phyloP scores from a whole-genome alignment of 768 basidiomycete species.

The Amyloporia xantha region DNA sequence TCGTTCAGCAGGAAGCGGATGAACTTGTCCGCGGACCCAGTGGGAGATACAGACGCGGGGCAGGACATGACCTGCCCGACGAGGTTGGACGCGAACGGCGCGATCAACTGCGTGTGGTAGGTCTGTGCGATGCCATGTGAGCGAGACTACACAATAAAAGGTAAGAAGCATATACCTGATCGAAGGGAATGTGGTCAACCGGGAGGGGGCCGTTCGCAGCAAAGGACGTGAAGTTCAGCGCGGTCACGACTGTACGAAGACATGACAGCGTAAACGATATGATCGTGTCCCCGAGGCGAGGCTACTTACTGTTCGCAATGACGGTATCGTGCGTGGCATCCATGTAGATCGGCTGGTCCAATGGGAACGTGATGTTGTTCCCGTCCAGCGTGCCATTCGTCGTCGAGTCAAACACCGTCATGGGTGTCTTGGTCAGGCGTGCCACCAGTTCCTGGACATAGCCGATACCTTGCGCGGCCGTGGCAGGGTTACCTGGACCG shows the following conservation, averaged over 20 bases:
- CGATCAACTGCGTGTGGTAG: constrained; percentile 36
- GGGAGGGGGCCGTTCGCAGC: constrained; percentile 36
- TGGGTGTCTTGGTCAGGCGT: constrained; percentile 32
- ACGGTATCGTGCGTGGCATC: constrained; percentile 43
- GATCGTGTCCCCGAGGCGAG: background rate
- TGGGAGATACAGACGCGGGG: constrained; percentile 17
- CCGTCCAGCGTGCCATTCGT: constrained; percentile 42
- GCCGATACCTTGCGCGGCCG: constrained; percentile 33
- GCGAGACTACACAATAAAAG: too few species aligned
- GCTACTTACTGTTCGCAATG: constrained; percentile 29
- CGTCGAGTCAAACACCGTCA: constrained; percentile 34
- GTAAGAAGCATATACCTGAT: constrained; percentile 11
- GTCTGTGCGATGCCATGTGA: constrained; percentile 15
- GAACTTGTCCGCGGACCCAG: constrained; percentile 19
- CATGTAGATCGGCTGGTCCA: constrained; percentile 35
- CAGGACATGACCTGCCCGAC: constrained; percentile 41
- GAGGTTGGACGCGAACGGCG: constrained; percentile 43
- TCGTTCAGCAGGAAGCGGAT: constrained; percentile 46
- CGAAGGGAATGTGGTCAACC: constrained; percentile 28
- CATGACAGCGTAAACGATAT: background rate
- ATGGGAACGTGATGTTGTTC: constrained; percentile 29
- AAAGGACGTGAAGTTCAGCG: constrained; percentile 40
- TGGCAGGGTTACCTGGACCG: constrained; percentile 38
- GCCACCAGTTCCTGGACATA: constrained; percentile 39
- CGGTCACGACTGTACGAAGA: constrained; percentile 29